Base-by-base conservation (phyloP, 768 basidiomycete genomes). In the Naganishia kalamii region DNA sequence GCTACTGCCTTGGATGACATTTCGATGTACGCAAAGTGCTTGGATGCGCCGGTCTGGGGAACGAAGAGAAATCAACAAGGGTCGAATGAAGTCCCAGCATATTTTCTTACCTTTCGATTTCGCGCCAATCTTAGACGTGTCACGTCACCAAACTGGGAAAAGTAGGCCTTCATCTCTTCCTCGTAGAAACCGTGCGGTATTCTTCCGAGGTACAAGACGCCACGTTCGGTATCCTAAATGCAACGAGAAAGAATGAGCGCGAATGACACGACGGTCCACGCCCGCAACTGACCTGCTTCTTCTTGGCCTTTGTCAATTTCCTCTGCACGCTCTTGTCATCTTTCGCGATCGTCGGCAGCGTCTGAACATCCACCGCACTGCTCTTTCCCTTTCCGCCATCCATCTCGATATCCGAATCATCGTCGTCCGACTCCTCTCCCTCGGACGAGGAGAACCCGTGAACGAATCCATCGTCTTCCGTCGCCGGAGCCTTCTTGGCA, bases 161-260 rank as follows among this genome's bases (percentile, higher is more conserved):
- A 96, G 80, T 98, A 98, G 1, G 85, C 86, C 68, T 85, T 85
- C 78, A 98, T 85, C 78, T 97, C 88, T 62, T 90, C 90, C 79
- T 99, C 96, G 79, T 91, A 94, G 80, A 99, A 98, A 23, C 96
- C 96, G 71, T 97, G 92, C 1, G 96, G 96, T 61, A 99, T 83
- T 65, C 92, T 87, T 17, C 92, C 87, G 61, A 99, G 82, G 81
- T 85, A 92, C 23, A 99, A 74, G 0, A 93, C 91, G 27, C 96
- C 96, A 44, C 84, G 84, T 70, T 90, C 86, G 69, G 82, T 83
- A 29, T 81, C 80, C 85, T 86, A 70, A 32, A 41, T 8, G n/a
- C 21, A 52, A 59, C 35, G 15, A 40, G 29, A 8, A 17, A 30
- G 25, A 52, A 37, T 30, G 41, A 15, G n/a, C 35, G 23, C 11